Conservation (phyloP, 352 stramenopile genomes). For the Phytophthora macrochlamydospora region DNA sequence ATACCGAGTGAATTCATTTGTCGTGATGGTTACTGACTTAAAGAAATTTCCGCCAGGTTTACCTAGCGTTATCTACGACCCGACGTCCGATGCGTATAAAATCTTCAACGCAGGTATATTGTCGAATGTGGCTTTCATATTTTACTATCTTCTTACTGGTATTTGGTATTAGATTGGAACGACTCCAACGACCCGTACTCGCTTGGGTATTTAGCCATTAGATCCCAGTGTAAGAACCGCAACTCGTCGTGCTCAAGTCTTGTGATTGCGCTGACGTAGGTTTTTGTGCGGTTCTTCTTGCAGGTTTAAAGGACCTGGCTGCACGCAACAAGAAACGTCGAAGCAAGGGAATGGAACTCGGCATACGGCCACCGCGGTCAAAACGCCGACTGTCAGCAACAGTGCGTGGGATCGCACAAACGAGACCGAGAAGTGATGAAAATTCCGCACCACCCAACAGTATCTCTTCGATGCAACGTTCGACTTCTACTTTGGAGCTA, state of each 20-base stretch:
- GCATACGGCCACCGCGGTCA: constrained; percentile 17
- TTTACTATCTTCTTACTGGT: neutral
- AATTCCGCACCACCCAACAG: neutral
- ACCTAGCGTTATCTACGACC: constrained; percentile 58
- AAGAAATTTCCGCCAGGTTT: constrained; percentile 42
- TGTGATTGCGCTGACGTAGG: constrained; percentile 8
- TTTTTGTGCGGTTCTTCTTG: constrained; percentile 1
- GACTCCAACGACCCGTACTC: constrained; percentile 62
- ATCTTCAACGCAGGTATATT: constrained; percentile 58
- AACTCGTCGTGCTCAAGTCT: neutral
- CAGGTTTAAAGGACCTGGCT: constrained; percentile 19
- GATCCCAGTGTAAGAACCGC: constrained; percentile 39
- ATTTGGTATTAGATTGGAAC: constrained; percentile 48
- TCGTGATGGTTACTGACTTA: constrained; percentile 14
- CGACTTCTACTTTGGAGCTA: neutral
- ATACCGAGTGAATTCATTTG: neutral
- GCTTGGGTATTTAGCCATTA: constrained; percentile 54
- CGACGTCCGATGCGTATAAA: constrained; percentile 61
- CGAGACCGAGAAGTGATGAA: neutral
- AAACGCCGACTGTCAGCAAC: constrained; percentile 24
- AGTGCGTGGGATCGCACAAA: constrained; percentile 4
- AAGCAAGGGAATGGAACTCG: constrained; percentile 12
- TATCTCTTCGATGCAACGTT: no score
- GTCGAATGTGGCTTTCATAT: no score
- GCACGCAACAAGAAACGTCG: constrained; percentile 28